Base-by-base conservation (phyloP, 1,284 basidiomycete genomes). In the Fomitopsis pinicola region DNA sequence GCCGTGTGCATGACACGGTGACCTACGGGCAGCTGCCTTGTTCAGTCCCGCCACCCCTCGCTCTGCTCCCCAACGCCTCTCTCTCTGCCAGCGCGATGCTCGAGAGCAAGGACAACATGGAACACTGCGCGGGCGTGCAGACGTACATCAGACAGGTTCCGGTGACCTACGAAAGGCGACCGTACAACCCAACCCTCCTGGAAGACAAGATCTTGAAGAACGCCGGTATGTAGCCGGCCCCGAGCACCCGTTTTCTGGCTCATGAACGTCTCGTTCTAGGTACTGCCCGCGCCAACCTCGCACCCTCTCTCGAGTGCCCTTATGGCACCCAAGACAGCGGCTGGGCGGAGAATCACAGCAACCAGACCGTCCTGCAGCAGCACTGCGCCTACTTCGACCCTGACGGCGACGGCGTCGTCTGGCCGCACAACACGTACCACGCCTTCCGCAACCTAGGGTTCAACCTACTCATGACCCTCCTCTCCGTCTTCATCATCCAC, bases 391-490 rank as follows among this genome's bases (percentile, higher is more conserved):
- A 77, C 65, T 81, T 80, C 66, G 80, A 81, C 57, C 64, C 64
- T 12, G 80, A 79, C 64, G 28, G 56, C 10, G 80, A 82, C 60
- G 77, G 79, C 17, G 62, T 82, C 45, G 75, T 82, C 56, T 81
- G 78, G 75, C 81, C 81, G 2, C 65, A 67, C 12, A 78, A 82
- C 62, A 82, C 81, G 12, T 80, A 72, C 70, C 70, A 70, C 30
- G 77, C 75, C 7, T 78, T 81, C 66, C 71, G 74, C 58, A 72
- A 72, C 50, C 73, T 82, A 26, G 76, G 78, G 6, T 82, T 78
- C 70, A 76, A 75, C 59, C 42, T 80, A 55, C 60, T 80, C 59
- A 72, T 82, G 60, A 69, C 72, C 60, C 58, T 75, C 14, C 57
- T 80, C 36, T 72, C 78, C 33, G 69, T 68, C 54, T 65, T 73